Conservation (phyloP, 139 green algal species). For the Chlorella sp. region DNA sequence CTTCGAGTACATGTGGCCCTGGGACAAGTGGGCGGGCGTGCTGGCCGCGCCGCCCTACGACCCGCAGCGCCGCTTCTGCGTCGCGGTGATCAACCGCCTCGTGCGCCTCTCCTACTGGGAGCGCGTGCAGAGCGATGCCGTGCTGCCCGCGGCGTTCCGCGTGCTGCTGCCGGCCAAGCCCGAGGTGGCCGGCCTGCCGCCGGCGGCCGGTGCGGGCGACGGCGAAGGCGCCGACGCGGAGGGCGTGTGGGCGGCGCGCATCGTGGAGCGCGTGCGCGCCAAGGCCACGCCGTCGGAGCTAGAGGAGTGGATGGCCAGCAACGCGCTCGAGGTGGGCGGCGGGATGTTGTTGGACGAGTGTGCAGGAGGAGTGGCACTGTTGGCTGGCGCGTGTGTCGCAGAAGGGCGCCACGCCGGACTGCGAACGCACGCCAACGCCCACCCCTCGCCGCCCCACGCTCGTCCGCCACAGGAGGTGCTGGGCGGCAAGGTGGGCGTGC, state of each 20-base stretch:
- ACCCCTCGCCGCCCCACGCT: no score
- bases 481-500: conserved; percentile 36
- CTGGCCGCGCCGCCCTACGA: conserved; percentile 62
- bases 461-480: conserved; percentile 30
- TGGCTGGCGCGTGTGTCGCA: no score
- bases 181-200: conserved; percentile 33
- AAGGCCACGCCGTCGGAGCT: conserved; percentile 35
- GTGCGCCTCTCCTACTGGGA: conserved; percentile 70
- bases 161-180: conserved; percentile 63
- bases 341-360: no score
- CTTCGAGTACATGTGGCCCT: conserved; percentile 91
- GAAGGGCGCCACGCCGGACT: no score
- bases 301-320: conserved; percentile 18
- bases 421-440: no score
- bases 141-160: conserved; percentile 59
- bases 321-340: conserved; percentile 6
- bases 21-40: conserved; percentile 77
- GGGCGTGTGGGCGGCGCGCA: conserved; percentile 33
- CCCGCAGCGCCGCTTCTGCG: conserved; percentile 71
- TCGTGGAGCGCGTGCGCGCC: conserved; percentile 42
- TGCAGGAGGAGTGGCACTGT: no score
- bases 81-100: conserved; percentile 62
- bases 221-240: conserved; percentile 10
- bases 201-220: conserved; percentile 34
- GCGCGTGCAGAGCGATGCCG: conserved; percentile 29